Percentiles rank a stretch among this genome's conserved stretches.
Conservation (phyloP, 2,329 filamentous ascomycete species). For the Trematosphaeria pertusa region DNA sequence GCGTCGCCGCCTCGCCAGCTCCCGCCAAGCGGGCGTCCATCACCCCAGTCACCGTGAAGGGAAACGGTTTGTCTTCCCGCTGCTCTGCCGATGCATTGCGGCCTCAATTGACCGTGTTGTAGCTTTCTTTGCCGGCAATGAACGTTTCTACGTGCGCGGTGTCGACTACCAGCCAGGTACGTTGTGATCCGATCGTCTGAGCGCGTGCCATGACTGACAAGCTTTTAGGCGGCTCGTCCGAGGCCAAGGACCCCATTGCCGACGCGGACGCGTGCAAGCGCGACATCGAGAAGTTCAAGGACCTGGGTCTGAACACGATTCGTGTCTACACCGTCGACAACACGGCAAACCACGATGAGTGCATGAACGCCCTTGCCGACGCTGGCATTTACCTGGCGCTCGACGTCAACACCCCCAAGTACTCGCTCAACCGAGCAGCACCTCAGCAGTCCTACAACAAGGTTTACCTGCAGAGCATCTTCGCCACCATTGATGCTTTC, state of each 20-base stretch:
- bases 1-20: constrained; percentile 54
- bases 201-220: too few relatives aligned
- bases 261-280: constrained; percentile 74
- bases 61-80: constrained; percentile 58
- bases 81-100: background rate
- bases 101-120: constrained; percentile 30
- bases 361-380: constrained; percentile 80
- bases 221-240: constrained; percentile 62
- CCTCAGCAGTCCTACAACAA: constrained; percentile 85
- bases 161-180: constrained; percentile 69
- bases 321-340: constrained; percentile 95
- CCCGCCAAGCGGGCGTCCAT: constrained; percentile 51
- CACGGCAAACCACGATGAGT: constrained; percentile 78
- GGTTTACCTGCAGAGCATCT: constrained; percentile 83
- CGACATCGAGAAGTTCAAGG: constrained; percentile 81
- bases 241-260: constrained; percentile 76
- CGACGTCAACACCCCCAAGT: constrained; percentile 89
- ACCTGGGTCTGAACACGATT: constrained; percentile 87
- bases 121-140: constrained; percentile 67
- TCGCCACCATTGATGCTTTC: constrained; percentile 87
- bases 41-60: constrained; percentile 66
- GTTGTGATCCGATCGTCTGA: too few relatives aligned
- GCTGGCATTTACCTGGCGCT: constrained; percentile 92
- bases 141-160: constrained; percentile 68
- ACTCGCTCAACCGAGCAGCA: constrained; percentile 81